Conservation (phyloP, 306 rosid species). For the Adenanthera pavonina region DNA sequence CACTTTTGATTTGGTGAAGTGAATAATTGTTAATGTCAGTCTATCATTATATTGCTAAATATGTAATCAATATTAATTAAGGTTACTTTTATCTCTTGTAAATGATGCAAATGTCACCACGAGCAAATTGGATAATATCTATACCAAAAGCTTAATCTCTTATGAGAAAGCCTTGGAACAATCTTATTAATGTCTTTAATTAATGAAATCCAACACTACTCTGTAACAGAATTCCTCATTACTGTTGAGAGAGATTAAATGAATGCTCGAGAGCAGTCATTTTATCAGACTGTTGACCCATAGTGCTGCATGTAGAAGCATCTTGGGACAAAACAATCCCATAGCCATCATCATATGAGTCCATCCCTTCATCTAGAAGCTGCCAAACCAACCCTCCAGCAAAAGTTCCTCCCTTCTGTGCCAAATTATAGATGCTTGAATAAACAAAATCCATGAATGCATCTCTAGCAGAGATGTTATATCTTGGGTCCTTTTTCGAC, state of each 20-base stretch:
- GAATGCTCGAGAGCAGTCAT: conserved; percentile 43
- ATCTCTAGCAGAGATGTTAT: not conserved
- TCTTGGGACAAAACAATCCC: conserved; percentile 56
- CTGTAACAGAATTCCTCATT: not conserved
- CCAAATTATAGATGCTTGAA: conserved; percentile 44
- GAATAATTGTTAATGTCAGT: too few species aligned
- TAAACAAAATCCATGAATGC: conserved; percentile 41
- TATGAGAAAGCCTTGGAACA: not conserved
- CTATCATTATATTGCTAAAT: too few species aligned
- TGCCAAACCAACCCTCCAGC: conserved; percentile 65
- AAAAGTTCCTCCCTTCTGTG: conserved; percentile 48
- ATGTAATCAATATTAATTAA: too few species aligned
- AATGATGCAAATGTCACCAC: too few species aligned
- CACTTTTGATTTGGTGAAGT: too few species aligned
- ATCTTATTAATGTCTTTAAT: not conserved
- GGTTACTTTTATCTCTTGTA: too few species aligned
- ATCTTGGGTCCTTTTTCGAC: not conserved
- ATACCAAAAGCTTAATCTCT: not conserved
- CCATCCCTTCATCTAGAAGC: conserved; percentile 58
- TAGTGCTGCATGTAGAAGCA: conserved; percentile 40
- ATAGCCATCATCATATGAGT: conserved; percentile 50
- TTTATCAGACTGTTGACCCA: conserved; percentile 54
- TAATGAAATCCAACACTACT: not conserved
- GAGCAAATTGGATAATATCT: not conserved
- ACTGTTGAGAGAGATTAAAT: not conserved